A percentile compares a stretch with the other conserved stretches of the same genome.
Conservation (phyloP, 2,329 filamentous ascomycete species). For the Fusarium bactridioides region DNA sequence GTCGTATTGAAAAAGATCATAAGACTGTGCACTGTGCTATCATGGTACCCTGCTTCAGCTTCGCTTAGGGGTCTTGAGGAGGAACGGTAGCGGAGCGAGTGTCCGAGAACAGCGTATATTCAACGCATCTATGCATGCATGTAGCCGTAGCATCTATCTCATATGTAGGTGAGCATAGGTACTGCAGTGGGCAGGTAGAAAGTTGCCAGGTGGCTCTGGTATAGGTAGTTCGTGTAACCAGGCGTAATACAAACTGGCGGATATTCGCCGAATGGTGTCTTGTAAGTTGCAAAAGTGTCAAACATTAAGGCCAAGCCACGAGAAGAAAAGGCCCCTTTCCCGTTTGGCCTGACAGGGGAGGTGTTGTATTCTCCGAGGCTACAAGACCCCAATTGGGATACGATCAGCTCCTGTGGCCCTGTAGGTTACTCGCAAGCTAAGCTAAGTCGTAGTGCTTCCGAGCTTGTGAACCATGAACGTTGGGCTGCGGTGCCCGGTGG, state of each 20-base stretch:
- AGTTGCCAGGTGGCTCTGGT: neutral
- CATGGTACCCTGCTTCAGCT: constrained; percentile 10
- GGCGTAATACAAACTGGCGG: neutral
- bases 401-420: constrained; percentile 26
- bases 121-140: constrained; percentile 14
- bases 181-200: neutral
- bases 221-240: neutral
- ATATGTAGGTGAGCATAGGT: constrained; percentile 3
- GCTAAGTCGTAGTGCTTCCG: constrained; percentile 15
- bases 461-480: constrained; percentile 1
- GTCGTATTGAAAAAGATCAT: constrained; percentile 4
- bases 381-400: constrained; percentile 28
- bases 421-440: constrained; percentile 1
- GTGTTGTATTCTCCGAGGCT: constrained; percentile 28
- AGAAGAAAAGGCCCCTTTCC: constrained; percentile 28
- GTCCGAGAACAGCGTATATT: neutral
- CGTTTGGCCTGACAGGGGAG: constrained; percentile 32
- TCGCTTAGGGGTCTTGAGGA: constrained; percentile 1
- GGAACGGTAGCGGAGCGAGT: neutral
- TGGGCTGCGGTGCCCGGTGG: neutral
- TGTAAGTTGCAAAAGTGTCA: constrained; percentile 10
- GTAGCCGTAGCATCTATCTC: neutral
- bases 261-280: constrained; percentile 6
- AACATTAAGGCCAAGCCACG: constrained; percentile 11
- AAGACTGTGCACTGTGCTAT: constrained; percentile 4